These are phyloP conservation scores for Lecanicillium sp. DNA, from an alignment of 2,329 filamentous ascomycete genomes.

Conservation along the genomic window DNA sequence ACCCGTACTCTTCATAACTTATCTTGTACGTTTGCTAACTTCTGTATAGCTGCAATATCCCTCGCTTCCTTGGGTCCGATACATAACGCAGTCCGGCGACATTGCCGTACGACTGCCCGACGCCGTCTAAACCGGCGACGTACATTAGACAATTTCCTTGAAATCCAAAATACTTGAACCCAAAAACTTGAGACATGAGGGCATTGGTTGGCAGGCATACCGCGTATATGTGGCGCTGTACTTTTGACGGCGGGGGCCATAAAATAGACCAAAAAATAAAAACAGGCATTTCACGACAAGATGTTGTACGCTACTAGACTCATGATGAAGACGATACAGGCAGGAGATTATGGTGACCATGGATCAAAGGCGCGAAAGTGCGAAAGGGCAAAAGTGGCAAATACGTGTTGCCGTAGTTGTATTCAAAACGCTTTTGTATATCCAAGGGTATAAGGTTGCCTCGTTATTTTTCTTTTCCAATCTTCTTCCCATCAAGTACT, in stretches of 20 bases:
- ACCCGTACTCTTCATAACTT: background rate
- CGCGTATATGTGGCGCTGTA: background rate
- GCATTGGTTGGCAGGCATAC: no score
- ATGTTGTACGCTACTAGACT: no score
- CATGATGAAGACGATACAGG: no score
- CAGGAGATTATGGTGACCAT: no score
- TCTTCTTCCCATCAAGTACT: background rate
- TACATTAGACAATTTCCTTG: background rate
- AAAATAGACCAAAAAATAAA: no score
- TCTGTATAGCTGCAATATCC: slow-evolving; percentile 82
- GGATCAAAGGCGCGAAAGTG: no score
- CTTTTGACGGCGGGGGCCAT: no score
- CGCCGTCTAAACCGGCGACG: slow-evolving; percentile 51
- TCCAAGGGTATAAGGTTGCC: slow-evolving; percentile 3
- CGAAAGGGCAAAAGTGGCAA: no score
- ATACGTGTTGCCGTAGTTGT: no score
- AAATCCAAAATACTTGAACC: background rate
- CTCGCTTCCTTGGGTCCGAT: slow-evolving; percentile 93
- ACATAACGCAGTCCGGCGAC: slow-evolving; percentile 96
- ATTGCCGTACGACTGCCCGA: slow-evolving; percentile 95
- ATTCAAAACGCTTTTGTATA: no score
- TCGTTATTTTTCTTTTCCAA: background rate
- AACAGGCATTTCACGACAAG: no score
- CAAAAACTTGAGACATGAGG: no score
- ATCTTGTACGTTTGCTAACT: slow-evolving; percentile 1